Conservation (phyloP, 169 alveolate species). For the Theileria orientalis region DNA sequence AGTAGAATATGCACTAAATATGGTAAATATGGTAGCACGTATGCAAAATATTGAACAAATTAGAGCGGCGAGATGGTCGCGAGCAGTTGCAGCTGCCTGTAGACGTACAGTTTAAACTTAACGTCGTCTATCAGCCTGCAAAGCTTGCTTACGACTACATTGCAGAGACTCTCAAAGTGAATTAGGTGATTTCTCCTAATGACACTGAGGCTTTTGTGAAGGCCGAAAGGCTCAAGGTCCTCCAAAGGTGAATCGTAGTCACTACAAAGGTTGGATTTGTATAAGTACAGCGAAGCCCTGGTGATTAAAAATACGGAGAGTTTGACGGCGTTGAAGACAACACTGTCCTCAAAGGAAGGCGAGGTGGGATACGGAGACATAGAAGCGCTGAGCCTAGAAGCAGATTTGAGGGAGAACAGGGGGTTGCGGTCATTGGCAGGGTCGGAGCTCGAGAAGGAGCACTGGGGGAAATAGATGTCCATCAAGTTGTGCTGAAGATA, state of each 20-base stretch:
- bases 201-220: no score
- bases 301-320: background rate
- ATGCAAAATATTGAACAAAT: no score
- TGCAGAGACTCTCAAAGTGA: constrained; percentile 13
- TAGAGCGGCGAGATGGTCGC: background rate
- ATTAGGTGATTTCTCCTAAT: constrained; percentile 6
- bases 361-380: no score
- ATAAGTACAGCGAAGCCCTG: background rate
- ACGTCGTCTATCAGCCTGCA: background rate
- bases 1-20: background rate
- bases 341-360: background rate
- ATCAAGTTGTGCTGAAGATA: background rate
- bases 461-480: no score
- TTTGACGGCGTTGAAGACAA: background rate
- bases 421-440: no score
- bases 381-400: no score
- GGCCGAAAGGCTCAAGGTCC: no score
- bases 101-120: background rate
- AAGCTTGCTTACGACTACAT: constrained; percentile 2
- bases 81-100: background rate
- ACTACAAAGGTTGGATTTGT: background rate
- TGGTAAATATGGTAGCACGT: no score
- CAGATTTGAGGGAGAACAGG: no score
- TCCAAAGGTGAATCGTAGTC: background rate
- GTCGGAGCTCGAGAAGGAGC: background rate